These are phyloP conservation scores for Cordyceps cicadae DNA, from an alignment of 2,329 filamentous ascomycete species.

Conservation along the genomic window DNA sequence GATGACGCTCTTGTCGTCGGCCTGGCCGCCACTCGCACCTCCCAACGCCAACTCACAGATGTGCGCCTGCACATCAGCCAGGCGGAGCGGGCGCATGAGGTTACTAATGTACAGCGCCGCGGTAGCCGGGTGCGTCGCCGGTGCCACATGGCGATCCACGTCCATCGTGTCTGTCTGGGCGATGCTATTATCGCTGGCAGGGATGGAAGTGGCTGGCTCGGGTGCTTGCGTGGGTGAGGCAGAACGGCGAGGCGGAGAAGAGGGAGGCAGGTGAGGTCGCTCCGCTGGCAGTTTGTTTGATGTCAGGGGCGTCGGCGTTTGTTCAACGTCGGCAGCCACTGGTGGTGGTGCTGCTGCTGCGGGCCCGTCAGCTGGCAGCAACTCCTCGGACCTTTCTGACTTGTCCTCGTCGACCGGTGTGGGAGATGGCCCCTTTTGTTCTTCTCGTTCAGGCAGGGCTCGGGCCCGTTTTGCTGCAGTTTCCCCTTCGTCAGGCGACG, in stretches of 20 bases:
- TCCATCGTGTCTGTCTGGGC: constrained; percentile 17
- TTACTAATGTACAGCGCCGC: constrained; percentile 80
- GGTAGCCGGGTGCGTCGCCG: constrained; percentile 64
- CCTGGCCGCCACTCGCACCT: constrained; percentile 39
- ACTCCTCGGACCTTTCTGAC: background rate
- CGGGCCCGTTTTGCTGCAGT: constrained; percentile 48
- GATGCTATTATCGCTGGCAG: constrained; percentile 6
- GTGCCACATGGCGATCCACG: constrained; percentile 33
- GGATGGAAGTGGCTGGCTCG: background rate
- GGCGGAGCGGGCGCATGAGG: constrained; percentile 78
- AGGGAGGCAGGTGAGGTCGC: background rate
- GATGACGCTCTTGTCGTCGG: constrained; percentile 45
- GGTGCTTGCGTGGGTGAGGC: background rate
- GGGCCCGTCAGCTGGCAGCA: constrained; percentile 7
- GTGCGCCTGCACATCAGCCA: constrained; percentile 57
- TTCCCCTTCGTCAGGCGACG: constrained; percentile 46
- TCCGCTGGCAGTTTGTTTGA: background rate
- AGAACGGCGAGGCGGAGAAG: background rate
- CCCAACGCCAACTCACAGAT: constrained; percentile 64
- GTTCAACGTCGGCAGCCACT: background rate
- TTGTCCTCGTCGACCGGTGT: constrained; percentile 10
- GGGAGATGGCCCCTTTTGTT: constrained; percentile 7
- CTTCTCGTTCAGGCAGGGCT: constrained; percentile 22
- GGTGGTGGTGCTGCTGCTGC: background rate
- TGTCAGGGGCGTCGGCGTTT: constrained; percentile 1